phyloP scores from a whole-genome alignment of 306 rosid genomes.

The Cucumis melo region DNA sequence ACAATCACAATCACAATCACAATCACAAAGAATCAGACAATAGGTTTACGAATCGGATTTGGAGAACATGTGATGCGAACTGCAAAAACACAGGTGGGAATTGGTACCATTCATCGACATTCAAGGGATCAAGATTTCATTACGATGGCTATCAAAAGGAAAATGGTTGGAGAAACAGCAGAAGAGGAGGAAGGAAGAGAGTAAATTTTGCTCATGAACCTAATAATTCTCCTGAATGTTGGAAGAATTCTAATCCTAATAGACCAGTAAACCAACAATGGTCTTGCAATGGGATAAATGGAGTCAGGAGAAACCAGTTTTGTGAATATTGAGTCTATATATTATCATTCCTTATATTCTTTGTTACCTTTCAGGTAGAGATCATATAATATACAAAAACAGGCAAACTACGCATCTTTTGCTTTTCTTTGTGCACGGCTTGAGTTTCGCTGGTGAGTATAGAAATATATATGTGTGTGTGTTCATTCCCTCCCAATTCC shows the following conservation, averaged over 20 bases:
- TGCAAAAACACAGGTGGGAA: background rate
- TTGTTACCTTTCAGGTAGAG: background rate
- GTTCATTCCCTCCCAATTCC: background rate
- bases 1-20: background rate
- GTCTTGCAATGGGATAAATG: conserved; percentile 12
- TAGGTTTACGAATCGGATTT: background rate
- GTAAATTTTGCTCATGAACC: conserved; percentile 16
- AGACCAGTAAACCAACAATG: conserved; percentile 9
- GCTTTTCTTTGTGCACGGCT: background rate
- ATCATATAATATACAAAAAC: background rate
- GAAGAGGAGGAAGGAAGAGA: conserved; percentile 32
- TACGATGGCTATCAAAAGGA: conserved; percentile 25
- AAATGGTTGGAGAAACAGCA: conserved; percentile 27
- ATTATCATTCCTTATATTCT: background rate
- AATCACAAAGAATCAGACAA: conserved; percentile 12
- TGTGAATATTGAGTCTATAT: conserved; percentile 1
- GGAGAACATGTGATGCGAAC: conserved; percentile 17
- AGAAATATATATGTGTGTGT: background rate
- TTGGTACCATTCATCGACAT: conserved; percentile 23
- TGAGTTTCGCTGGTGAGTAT: background rate
- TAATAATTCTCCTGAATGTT: conserved; percentile 8
- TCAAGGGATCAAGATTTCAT: conserved; percentile 20
- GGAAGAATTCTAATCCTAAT: conserved; percentile 7
- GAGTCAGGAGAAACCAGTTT: conserved; percentile 21
- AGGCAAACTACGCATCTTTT: background rate